phyloP scores from a whole-genome alignment of 176 grass and related monocot species.

The Tuctoria greenei region DNA sequence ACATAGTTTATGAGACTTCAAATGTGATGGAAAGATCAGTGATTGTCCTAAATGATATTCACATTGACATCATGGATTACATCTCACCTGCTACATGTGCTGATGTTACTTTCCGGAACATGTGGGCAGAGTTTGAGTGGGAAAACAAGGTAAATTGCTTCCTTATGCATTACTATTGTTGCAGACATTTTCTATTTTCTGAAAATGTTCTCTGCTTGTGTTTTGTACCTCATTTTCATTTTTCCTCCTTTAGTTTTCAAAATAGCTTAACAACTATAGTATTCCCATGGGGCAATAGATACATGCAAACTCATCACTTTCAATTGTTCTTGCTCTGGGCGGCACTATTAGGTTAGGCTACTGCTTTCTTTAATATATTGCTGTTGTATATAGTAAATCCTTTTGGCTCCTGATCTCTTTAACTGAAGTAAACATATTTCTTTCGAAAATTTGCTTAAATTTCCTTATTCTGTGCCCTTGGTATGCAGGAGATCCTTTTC shows the following conservation, averaged over 20 bases:
- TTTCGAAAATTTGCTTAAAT: background rate
- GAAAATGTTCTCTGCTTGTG: background rate
- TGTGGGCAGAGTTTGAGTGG: slow-evolving; percentile 86
- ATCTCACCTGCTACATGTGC: slow-evolving; percentile 66
- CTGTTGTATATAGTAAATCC: background rate
- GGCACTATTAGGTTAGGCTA: background rate
- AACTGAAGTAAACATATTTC: background rate
- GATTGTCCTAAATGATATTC: slow-evolving; percentile 71
- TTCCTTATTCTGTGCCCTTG: background rate
- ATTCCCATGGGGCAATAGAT: background rate
- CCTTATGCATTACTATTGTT: background rate
- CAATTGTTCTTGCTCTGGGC: background rate
- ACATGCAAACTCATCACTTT: background rate
- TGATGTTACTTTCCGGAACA: slow-evolving; percentile 77
- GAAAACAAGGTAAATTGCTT: slow-evolving; percentile 64
- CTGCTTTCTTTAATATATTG: background rate
- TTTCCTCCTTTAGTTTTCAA: background rate
- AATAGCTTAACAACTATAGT: background rate
- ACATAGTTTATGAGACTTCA: slow-evolving; percentile 75
- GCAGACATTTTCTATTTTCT: background rate
- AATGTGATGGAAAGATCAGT: slow-evolving; percentile 70
- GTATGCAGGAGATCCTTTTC: background rate
- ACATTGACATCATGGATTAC: slow-evolving; percentile 92
- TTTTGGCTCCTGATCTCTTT: background rate
- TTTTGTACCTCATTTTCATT: no score